Percentiles rank a stretch among this genome's conserved stretches.
Evolutionary conservation across 2,329 filamentous ascomycete species (phyloP).

Genomic region (Penicillium sclerotiorum): DNA sequence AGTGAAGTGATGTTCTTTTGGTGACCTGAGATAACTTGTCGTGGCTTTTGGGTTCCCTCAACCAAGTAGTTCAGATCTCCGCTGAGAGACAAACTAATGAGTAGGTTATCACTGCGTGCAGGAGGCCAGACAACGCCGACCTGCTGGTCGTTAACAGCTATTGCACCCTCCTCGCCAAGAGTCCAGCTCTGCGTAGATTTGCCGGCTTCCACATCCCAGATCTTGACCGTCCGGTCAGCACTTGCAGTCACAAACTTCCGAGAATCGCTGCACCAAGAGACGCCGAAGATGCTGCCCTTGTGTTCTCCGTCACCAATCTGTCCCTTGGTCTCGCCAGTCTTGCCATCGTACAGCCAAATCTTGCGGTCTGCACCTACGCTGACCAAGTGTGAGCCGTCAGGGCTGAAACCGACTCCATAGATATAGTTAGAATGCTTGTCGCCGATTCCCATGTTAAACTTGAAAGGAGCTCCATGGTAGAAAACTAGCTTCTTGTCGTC

Average conservation of each 20-base stretch:
- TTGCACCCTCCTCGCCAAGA: constrained; percentile 72
- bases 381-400: constrained; percentile 78
- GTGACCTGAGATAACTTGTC: constrained; percentile 78
- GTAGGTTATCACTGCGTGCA: constrained; percentile 77
- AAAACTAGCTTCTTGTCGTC: constrained; percentile 91
- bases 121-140: constrained; percentile 90
- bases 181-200: constrained; percentile 80
- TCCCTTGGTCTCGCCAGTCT: constrained; percentile 80
- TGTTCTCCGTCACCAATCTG: constrained; percentile 75
- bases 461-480: constrained; percentile 92
- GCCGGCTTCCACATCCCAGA: constrained; percentile 86
- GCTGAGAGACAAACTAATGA: constrained; percentile 85
- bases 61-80: constrained; percentile 89
- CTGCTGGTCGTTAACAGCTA: constrained; percentile 81
- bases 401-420: constrained; percentile 84
- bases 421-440: constrained; percentile 86
- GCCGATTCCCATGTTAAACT: constrained; percentile 82
- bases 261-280: constrained; percentile 87
- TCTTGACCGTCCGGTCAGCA: constrained; percentile 89
- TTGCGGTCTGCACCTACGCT: constrained; percentile 90
- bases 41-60: constrained; percentile 69
- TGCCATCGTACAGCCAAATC: constrained; percentile 95
- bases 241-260: constrained; percentile 87
- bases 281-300: constrained; percentile 87
- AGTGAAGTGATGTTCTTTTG: constrained; percentile 88